Evolutionary conservation across 2,329 filamentous ascomycete genomes (phyloP).

Genomic region (Chalara sp.): DNA sequence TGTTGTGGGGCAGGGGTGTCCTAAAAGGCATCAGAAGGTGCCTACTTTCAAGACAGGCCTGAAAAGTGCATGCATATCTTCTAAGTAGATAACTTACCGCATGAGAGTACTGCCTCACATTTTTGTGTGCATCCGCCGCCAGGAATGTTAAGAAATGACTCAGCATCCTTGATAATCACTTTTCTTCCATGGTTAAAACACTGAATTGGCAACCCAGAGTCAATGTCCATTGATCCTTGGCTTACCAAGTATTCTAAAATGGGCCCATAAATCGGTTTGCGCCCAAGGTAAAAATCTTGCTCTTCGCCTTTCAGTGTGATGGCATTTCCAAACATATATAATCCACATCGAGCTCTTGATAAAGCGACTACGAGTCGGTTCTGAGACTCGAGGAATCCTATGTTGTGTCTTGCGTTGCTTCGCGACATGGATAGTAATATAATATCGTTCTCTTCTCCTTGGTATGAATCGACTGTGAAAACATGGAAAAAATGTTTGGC

Average conservation of each 20-base stretch:
- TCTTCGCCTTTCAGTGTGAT: constrained; percentile 32
- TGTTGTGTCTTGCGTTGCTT: constrained; percentile 48
- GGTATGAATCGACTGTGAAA: constrained; percentile 80
- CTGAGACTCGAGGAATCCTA: constrained; percentile 67
- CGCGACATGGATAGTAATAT: constrained; percentile 76
- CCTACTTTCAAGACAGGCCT: too few species aligned
- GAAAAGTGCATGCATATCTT: too few species aligned
- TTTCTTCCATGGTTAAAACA: constrained; percentile 53
- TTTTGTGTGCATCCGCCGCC: constrained; percentile 44
- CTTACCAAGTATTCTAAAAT: constrained; percentile 35
- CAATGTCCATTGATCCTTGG: constrained; percentile 26
- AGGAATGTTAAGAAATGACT: constrained; percentile 43
- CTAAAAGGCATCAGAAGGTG: too few species aligned
- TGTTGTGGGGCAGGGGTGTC: constrained; percentile 19
- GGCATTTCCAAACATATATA: constrained; percentile 81
- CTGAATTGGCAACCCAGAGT: constrained; percentile 49
- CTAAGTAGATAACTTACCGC: constrained; percentile 8
- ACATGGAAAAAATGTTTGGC: constrained; percentile 42
- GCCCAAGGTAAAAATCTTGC: constrained; percentile 3
- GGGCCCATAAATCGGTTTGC: constrained; percentile 20
- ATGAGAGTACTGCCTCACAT: constrained; percentile 34
- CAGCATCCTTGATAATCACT: constrained; percentile 43
- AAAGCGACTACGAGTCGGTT: constrained; percentile 53
- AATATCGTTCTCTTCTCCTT: constrained; percentile 85
- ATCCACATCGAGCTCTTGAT: constrained; percentile 66